Conservation (phyloP, 1,139 yeast species). For the Blastobotrys apis region DNA sequence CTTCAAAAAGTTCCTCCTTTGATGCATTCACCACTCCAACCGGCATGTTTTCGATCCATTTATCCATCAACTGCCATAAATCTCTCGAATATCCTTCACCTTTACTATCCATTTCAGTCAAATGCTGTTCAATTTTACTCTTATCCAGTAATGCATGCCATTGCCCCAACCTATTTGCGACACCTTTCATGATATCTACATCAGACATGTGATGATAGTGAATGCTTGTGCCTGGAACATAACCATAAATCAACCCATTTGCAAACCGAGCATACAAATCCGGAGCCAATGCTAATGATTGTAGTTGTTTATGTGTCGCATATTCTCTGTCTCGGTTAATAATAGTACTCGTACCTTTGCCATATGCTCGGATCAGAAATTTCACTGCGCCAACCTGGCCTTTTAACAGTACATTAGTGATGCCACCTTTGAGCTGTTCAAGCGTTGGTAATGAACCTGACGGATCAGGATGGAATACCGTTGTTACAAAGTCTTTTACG, state of each 20-base stretch:
- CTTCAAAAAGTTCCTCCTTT: slow-evolving; percentile 41
- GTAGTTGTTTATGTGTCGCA: slow-evolving; percentile 62
- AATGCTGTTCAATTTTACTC: slow-evolving; percentile 48
- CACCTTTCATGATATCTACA: slow-evolving; percentile 48
- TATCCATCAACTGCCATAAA: slow-evolving; percentile 57
- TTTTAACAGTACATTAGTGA: slow-evolving; percentile 66
- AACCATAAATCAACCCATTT: slow-evolving; percentile 74
- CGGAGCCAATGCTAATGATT: slow-evolving; percentile 63
- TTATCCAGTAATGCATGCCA: slow-evolving; percentile 55
- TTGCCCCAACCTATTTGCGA: slow-evolving; percentile 65
- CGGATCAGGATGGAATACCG: slow-evolving; percentile 6
- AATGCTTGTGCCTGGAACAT: slow-evolving; percentile 59
- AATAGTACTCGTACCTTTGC: slow-evolving; percentile 67
- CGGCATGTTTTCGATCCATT: slow-evolving; percentile 63
- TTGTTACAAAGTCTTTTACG: slow-evolving; percentile 7
- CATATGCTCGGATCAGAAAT: slow-evolving; percentile 68
- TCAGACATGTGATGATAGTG: slow-evolving; percentile 52
- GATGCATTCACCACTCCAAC: slow-evolving; percentile 25
- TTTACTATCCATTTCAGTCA: slow-evolving; percentile 22
- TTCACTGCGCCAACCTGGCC: slow-evolving; percentile 36
- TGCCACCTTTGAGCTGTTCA: slow-evolving; percentile 63
- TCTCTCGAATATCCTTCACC: slow-evolving; percentile 29
- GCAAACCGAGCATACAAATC: slow-evolving; percentile 63
- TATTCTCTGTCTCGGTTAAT: slow-evolving; percentile 75
- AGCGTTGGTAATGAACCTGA: slow-evolving; percentile 23